phyloP scores from a whole-genome alignment of 345 rosid genomes.

The Brassica rapa region DNA sequence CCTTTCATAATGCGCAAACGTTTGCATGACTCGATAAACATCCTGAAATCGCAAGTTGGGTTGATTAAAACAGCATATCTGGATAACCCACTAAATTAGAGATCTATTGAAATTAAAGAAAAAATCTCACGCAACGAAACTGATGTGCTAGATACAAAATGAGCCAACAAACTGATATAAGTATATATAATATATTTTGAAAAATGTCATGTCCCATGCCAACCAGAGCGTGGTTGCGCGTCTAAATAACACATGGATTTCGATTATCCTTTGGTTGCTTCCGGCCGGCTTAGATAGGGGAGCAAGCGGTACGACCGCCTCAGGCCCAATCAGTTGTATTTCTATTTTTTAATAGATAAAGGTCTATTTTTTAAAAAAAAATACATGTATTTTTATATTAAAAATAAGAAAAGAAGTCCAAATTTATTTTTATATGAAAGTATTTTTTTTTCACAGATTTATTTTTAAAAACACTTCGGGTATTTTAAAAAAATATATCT shows the following conservation, averaged over 20 bases:
- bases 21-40: constrained; percentile 91
- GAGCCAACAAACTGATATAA: constrained; percentile 6
- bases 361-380: no score
- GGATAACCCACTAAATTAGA: not conserved
- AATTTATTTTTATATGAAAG: no score
- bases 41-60: constrained; percentile 46
- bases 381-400: no score
- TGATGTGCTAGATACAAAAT: constrained; percentile 14
- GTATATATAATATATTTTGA: not conserved
- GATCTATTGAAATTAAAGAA: not conserved
- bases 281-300: no score
- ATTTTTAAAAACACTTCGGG: no score
- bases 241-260: constrained; percentile 20
- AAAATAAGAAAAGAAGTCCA: no score
- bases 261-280: not conserved
- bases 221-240: constrained; percentile 30
- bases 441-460: no score
- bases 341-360: no score
- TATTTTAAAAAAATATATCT: no score
- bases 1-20: constrained; percentile 94
- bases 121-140: not conserved
- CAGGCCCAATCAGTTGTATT: no score
- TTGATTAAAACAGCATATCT: not conserved
- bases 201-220: constrained; percentile 30
- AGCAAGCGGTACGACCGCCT: no score